Conservation (phyloP, 2,329 filamentous ascomycete genomes). For the Paraphaeosphaeria minitans region DNA sequence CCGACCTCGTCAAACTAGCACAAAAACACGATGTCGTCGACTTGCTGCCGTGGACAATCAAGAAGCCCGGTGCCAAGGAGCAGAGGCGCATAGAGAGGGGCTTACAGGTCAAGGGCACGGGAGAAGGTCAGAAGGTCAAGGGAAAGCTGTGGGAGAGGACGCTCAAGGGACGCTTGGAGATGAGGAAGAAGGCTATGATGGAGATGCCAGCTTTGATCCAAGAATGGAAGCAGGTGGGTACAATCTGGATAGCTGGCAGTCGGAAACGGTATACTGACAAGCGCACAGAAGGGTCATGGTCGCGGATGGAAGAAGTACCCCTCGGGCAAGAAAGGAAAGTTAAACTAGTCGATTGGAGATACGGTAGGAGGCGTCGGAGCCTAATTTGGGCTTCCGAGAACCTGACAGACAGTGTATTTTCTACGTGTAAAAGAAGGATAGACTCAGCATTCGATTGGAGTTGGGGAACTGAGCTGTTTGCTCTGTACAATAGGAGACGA, state of each 20-base stretch:
- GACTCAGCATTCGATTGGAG: slow-evolving; percentile 12
- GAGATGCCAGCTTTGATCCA: slow-evolving; percentile 91
- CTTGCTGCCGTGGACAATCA: slow-evolving; percentile 75
- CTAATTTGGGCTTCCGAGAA: neutral
- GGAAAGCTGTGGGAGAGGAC: slow-evolving; percentile 91
- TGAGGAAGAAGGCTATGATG: slow-evolving; percentile 89
- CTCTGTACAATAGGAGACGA: slow-evolving; percentile 1
- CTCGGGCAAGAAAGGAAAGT: slow-evolving; percentile 44
- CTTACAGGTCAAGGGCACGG: slow-evolving; percentile 86
- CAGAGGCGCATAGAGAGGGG: slow-evolving; percentile 77
- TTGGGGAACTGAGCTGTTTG: neutral
- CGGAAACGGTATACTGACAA: slow-evolving; percentile 41
- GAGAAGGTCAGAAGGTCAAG: slow-evolving; percentile 91
- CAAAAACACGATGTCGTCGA: slow-evolving; percentile 78
- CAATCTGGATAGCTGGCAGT: slow-evolving; percentile 11
- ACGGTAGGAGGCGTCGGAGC: neutral
- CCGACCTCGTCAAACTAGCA: slow-evolving; percentile 87
- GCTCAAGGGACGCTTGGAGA: slow-evolving; percentile 81
- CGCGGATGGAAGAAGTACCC: slow-evolving; percentile 78
- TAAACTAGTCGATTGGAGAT: neutral
- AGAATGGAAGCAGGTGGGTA: slow-evolving; percentile 85
- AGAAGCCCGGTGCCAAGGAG: slow-evolving; percentile 74
- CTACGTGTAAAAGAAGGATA: slow-evolving; percentile 19
- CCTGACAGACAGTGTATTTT: slow-evolving; percentile 20
- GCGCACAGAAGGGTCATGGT: slow-evolving; percentile 67